Conservation (phyloP, 2,329 filamentous ascomycete species). For the Trichoderma semiorbis region DNA sequence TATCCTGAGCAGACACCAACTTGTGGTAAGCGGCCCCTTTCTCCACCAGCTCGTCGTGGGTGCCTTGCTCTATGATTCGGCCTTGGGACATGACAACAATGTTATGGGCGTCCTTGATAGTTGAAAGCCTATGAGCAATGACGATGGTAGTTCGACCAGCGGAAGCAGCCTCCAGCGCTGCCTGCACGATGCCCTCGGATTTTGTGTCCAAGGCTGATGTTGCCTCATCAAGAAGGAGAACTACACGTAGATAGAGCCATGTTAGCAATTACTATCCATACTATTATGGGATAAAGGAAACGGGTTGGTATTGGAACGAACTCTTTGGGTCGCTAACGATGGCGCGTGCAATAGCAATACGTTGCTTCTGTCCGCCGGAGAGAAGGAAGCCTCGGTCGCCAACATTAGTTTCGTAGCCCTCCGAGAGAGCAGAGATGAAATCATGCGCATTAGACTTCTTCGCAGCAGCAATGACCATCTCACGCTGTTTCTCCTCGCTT, state of each 20-base stretch:
- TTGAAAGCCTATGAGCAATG: slow-evolving; percentile 92
- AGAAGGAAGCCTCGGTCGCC: slow-evolving; percentile 90
- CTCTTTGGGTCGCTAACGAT: slow-evolving; percentile 86
- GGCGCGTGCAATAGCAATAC: slow-evolving; percentile 89
- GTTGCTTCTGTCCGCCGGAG: slow-evolving; percentile 94
- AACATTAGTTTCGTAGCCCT: slow-evolving; percentile 92
- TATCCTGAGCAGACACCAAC: slow-evolving; percentile 84
- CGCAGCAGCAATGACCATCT: slow-evolving; percentile 75
- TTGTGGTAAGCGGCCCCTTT: slow-evolving; percentile 71
- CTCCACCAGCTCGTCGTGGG: slow-evolving; percentile 74
- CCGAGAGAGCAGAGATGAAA: slow-evolving; percentile 76
- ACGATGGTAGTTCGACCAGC: slow-evolving; percentile 90
- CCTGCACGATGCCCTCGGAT: slow-evolving; percentile 91
- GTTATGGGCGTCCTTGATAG: slow-evolving; percentile 90
- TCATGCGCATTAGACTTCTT: slow-evolving; percentile 93
- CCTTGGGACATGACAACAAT: slow-evolving; percentile 91
- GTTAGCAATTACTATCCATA: neutral
- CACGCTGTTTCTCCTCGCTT: slow-evolving; percentile 62
- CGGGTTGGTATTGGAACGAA: slow-evolving; percentile 28
- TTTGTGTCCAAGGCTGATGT: slow-evolving; percentile 93
- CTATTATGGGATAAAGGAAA: neutral
- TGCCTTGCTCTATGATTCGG: slow-evolving; percentile 87
- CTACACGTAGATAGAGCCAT: slow-evolving; percentile 28
- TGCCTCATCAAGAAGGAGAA: slow-evolving; percentile 90
- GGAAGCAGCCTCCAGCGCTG: slow-evolving; percentile 81